phyloP scores from a whole-genome alignment of 345 rosid species.

The Litchi chinensis region DNA sequence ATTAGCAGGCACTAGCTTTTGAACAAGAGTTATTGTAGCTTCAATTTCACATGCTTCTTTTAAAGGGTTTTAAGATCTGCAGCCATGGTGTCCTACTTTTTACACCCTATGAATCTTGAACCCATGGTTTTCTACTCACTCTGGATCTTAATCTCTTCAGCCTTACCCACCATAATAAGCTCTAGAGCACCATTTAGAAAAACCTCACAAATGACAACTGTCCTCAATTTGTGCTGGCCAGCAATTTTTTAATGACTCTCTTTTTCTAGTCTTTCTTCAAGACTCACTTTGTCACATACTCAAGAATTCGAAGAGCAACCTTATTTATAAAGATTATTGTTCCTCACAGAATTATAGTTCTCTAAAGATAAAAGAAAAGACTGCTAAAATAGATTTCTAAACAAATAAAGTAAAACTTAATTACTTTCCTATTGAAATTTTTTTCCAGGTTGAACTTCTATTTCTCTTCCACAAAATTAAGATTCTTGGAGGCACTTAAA shows the following conservation, averaged over 20 bases:
- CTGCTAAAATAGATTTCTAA: background rate
- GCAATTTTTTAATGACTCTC: background rate
- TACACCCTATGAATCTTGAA: background rate
- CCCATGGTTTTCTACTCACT: background rate
- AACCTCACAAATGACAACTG: too few species aligned
- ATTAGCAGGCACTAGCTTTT: background rate
- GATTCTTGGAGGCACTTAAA: background rate
- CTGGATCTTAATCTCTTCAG: background rate
- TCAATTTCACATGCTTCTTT: background rate
- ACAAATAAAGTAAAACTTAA: background rate
- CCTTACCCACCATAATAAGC: background rate
- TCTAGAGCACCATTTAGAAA: too few species aligned
- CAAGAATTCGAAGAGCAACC: background rate
- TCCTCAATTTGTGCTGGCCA: background rate
- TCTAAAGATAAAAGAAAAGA: background rate
- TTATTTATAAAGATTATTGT: background rate
- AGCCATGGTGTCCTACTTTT: too few species aligned
- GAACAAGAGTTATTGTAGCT: background rate
- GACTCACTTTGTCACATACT: background rate
- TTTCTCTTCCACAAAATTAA: background rate
- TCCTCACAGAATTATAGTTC: background rate
- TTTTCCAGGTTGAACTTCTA: background rate
- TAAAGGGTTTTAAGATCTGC: too few species aligned
- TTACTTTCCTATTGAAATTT: background rate
- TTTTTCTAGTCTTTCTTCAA: too few species aligned